Evolutionary conservation across 2,329 filamentous ascomycete species (phyloP).

Genomic region (Penicillium brevicompactum): DNA sequence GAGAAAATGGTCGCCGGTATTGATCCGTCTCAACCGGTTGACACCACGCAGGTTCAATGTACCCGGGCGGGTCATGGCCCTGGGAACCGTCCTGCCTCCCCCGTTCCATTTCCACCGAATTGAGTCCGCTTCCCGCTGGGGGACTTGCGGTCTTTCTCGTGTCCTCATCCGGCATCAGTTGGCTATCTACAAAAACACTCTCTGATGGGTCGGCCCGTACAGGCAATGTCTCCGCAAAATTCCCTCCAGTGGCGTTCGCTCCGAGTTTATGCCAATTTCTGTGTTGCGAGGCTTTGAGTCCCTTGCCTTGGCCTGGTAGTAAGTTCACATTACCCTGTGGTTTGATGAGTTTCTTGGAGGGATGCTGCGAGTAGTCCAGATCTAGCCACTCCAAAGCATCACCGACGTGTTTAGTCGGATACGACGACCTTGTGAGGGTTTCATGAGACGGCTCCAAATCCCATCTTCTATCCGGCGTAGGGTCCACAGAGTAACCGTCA

Average conservation of each 20-base stretch:
- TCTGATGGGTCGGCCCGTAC: neutral
- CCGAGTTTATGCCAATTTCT: neutral
- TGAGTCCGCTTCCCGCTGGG: neutral
- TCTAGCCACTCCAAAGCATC: neutral
- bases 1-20: neutral
- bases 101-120: neutral
- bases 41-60: neutral
- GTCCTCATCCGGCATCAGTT: neutral
- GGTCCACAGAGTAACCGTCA: neutral
- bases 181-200: neutral
- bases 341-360: neutral
- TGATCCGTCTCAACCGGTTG: neutral
- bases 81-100: neutral
- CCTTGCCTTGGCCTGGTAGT: neutral
- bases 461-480: neutral
- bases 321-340: too few relatives aligned
- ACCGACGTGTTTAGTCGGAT: neutral
- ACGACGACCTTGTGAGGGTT: neutral
- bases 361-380: neutral
- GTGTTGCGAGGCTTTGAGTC: neutral
- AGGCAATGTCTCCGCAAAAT: neutral
- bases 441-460: neutral
- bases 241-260: neutral
- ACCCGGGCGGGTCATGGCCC: too few relatives aligned
- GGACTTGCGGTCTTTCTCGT: neutral